These are phyloP conservation scores for Cucurbitaria berberidis DNA, from an alignment of 2,329 filamentous ascomycete genomes.

Conservation along the genomic window DNA sequence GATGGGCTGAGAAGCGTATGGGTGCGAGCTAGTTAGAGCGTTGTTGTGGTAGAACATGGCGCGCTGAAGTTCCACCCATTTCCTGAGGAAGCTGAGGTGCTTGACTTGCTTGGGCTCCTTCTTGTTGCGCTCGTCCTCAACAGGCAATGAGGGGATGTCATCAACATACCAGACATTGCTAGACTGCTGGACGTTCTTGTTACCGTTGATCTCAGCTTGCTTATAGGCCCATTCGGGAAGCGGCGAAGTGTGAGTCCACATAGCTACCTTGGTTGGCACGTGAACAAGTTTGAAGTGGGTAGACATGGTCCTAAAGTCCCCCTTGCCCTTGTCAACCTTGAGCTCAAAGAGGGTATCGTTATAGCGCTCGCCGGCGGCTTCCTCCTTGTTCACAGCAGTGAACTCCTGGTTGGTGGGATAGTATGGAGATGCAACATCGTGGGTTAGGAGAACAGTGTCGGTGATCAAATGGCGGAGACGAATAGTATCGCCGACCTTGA, in stretches of 20 bases:
- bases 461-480: conserved; percentile 87
- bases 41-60: conserved; percentile 99
- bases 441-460: conserved; percentile 83
- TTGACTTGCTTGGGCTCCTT: conserved; percentile 83
- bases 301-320: conserved; percentile 88
- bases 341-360: conserved; percentile 96
- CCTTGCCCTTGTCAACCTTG: conserved; percentile 81
- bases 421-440: conserved; percentile 96
- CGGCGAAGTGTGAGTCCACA: conserved; percentile 97
- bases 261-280: conserved; percentile 91
- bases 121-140: conserved; percentile 73
- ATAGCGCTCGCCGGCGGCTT: conserved; percentile 74
- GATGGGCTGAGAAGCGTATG: conserved; percentile 92
- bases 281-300: conserved; percentile 97
- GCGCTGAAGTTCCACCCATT: conserved; percentile 95
- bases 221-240: conserved; percentile 98
- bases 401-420: conserved; percentile 99
- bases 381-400: conserved; percentile 76
- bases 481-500: conserved; percentile 84
- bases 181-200: conserved; percentile 88
- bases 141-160: conserved; percentile 80
- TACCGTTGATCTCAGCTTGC: conserved; percentile 98
- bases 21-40: conserved; percentile 94
- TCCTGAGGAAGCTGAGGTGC: conserved; percentile 83
- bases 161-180: conserved; percentile 97